phyloP scores from a whole-genome alignment of 768 basidiomycete species.

The Clitopilus hobsonii region DNA sequence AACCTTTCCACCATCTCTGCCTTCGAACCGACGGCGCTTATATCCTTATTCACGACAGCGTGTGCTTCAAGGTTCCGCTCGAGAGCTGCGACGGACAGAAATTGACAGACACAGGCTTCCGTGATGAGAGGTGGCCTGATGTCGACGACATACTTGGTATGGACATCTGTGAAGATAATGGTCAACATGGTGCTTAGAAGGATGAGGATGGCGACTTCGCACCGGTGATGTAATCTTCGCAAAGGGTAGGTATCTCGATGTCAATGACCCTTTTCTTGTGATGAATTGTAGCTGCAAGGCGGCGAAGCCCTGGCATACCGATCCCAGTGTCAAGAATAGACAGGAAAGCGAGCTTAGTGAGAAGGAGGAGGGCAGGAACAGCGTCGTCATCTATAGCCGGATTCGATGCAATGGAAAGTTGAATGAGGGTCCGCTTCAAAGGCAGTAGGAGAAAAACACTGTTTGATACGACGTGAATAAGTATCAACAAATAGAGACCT shows the following conservation, averaged over 20 bases:
- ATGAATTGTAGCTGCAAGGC: constrained; percentile 33
- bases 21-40: constrained; percentile 42
- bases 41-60: constrained; percentile 37
- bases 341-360: constrained; percentile 43
- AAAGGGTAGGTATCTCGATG: constrained; percentile 49
- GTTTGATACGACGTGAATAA: background rate
- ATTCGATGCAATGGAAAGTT: constrained; percentile 51
- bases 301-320: constrained; percentile 54
- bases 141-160: constrained; percentile 41
- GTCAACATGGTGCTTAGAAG: background rate
- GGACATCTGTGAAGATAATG: constrained; percentile 41
- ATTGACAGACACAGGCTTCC: constrained; percentile 32
- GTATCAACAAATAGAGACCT: constrained; percentile 1
- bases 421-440: constrained; percentile 47
- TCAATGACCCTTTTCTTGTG: constrained; percentile 36
- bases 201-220: constrained; percentile 11
- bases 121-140: constrained; percentile 46
- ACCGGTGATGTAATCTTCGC: constrained; percentile 54
- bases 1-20: constrained; percentile 47
- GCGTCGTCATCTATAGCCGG: constrained; percentile 51
- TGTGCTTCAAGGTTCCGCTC: constrained; percentile 57
- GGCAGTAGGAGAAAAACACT: constrained; percentile 57
- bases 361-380: constrained; percentile 46
- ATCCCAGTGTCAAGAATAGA: constrained; percentile 51
- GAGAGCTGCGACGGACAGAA: constrained; percentile 43